phyloP scores from a whole-genome alignment of 495 filamentous ascomycete species.

The Xylaria bambusicola region DNA sequence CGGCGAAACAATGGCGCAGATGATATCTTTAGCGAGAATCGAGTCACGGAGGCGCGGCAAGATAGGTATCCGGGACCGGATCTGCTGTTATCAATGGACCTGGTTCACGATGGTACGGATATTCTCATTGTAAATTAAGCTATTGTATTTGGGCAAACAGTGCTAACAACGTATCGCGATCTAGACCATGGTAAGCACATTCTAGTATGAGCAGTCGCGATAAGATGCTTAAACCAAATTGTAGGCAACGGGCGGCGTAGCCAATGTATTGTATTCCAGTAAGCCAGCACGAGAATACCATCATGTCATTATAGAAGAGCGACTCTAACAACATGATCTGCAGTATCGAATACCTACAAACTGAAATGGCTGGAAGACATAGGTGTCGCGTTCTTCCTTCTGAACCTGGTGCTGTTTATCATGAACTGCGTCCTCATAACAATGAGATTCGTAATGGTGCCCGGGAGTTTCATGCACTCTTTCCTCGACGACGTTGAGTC shows the following conservation, averaged over 20 bases:
- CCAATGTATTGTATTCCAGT: conserved; percentile 75
- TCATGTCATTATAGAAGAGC: not conserved
- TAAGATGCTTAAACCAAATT: not conserved
- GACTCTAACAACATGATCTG: not conserved
- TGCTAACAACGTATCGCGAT: not conserved
- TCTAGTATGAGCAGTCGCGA: not conserved
- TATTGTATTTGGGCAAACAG: not conserved
- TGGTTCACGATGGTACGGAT: conserved; percentile 65
- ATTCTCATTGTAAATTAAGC: not conserved
- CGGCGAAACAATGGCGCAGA: conserved; percentile 32
- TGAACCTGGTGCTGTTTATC: conserved; percentile 74
- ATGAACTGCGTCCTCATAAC: conserved; percentile 68
- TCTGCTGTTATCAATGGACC: conserved; percentile 59
- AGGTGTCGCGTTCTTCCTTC: conserved; percentile 71
- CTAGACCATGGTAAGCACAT: not conserved
- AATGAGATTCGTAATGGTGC: conserved; percentile 68
- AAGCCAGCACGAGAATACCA: conserved; percentile 23
- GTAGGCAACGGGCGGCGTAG: conserved; percentile 77
- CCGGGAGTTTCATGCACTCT: conserved; percentile 70
- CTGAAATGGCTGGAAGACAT: conserved; percentile 70
- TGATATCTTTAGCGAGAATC: conserved; percentile 31
- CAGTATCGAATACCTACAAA: conserved; percentile 52
- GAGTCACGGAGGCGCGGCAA: conserved; percentile 22
- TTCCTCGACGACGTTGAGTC: conserved; percentile 79
- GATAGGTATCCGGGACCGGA: conserved; percentile 46